Evolutionary conservation across 1,284 basidiomycete genomes (phyloP).

Genomic region (Puccinia brachypodii): DNA sequence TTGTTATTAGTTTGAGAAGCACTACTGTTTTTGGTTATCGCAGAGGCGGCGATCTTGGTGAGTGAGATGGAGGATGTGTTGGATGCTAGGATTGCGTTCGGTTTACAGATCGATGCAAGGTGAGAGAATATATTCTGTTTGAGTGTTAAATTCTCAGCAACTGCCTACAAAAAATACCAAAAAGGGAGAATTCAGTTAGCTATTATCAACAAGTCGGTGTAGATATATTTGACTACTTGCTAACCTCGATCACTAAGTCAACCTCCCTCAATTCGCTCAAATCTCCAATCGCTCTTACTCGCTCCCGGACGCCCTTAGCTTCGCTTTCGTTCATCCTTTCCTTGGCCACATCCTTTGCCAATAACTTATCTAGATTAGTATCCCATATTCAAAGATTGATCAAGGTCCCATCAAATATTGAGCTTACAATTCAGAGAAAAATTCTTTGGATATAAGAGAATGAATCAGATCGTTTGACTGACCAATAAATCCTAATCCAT

Average conservation of each 20-base stretch:
- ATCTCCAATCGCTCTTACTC: conserved; percentile 64
- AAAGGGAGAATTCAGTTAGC: neutral
- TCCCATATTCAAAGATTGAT: neutral
- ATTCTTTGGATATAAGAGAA: neutral
- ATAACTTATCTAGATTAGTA: conserved; percentile 63
- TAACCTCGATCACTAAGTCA: conserved; percentile 85
- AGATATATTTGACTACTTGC: conserved; percentile 49
- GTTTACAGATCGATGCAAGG: conserved; percentile 69
- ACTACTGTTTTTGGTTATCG: conserved; percentile 57
- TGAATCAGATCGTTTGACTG: neutral
- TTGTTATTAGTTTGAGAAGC: conserved; percentile 54
- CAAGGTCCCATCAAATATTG: neutral
- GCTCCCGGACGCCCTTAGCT: conserved; percentile 71
- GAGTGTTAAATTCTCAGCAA: conserved; percentile 77
- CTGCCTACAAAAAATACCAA: conserved; percentile 55
- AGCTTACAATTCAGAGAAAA: neutral
- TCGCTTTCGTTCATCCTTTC: conserved; percentile 69
- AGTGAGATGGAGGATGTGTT: conserved; percentile 95
- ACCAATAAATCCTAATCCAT: conserved; percentile 32
- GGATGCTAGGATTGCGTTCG: conserved; percentile 78
- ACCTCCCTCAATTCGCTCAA: conserved; percentile 68
- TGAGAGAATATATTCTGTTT: conserved; percentile 77
- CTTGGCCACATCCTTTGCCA: conserved; percentile 85
- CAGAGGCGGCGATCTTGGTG: conserved; percentile 83
- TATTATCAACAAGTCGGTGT: neutral